Evolutionary conservation across 441 rosid species (phyloP).

Genomic region (Populus hybrid): DNA sequence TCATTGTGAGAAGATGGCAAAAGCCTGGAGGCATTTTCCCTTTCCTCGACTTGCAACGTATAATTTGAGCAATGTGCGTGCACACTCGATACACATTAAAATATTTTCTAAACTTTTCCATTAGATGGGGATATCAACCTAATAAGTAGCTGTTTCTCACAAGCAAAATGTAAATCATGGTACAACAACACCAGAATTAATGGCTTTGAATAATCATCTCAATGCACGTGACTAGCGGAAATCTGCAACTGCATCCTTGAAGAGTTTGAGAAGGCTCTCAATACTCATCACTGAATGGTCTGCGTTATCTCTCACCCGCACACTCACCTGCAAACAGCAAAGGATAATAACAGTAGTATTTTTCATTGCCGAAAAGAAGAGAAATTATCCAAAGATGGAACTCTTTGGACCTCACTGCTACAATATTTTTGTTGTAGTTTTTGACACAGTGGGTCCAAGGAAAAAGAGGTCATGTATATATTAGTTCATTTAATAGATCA

Average conservation of each 20-base stretch:
- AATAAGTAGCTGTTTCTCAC: background rate
- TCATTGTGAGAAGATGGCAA: background rate
- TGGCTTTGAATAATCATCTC: background rate
- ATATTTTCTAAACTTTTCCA: background rate
- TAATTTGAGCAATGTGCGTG: background rate
- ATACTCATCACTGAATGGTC: constrained; percentile 66
- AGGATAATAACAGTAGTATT: background rate
- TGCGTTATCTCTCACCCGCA: constrained; percentile 69
- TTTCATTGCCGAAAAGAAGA: background rate
- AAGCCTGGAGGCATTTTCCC: no score
- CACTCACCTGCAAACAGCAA: constrained; percentile 58
- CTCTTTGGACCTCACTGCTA: background rate
- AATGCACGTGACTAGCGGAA: constrained; percentile 40
- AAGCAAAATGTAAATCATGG: background rate
- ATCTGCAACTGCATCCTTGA: constrained; percentile 53
- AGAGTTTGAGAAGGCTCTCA: constrained; percentile 55
- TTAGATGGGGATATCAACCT: background rate
- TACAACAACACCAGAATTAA: background rate
- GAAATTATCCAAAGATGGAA: background rate
- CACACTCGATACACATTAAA: background rate
- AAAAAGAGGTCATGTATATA: background rate
- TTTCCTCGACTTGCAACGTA: no score
- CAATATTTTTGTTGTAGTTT: background rate
- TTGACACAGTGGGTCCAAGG: background rate
- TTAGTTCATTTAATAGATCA: background rate